Base-by-base conservation (phyloP, 352 stramenopile species). In the Globisporangium nodosum region DNA sequence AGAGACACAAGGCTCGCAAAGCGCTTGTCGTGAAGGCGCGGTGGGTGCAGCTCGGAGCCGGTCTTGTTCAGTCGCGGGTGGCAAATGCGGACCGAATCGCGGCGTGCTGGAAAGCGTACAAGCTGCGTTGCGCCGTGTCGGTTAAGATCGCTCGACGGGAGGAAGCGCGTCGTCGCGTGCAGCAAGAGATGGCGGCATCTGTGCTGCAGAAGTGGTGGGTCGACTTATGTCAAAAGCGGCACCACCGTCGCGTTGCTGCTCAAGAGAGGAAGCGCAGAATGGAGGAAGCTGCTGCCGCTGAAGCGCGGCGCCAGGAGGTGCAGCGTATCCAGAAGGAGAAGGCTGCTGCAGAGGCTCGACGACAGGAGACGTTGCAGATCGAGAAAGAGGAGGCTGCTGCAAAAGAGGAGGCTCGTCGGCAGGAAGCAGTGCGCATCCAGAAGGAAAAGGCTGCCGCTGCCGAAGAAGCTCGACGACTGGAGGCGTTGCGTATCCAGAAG, bases 131-230 rank as follows among this genome's bases (percentile, higher is more conserved):
- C 16, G 45, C 51, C 16, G 52, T 87, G 8, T 46, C 63, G 5
- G 40, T 8, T 18, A 35, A 40, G 73, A 61, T 56, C 52, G 42
- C 5, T 42, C 61, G 27, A 30, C 48, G 33, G 18, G 39, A 51
- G 37, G 12, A 42, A 12, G 37, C 37, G 37, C 37, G 37, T 42
- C 37, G 37, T 42, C 37, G 11, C 37, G 9, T 18, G 30, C n/a
- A 58, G 20, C 52, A 64, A 18, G 49, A n/a, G 27, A 48, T 45
- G 24, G 66, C 53, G 20, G 70, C 68, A 15, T 53, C 65, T 20
- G 42, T 47, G 18, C n/a, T 79, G 11, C 72, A 85, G 35, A 50
- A 74, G 12, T 84, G 74, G 69, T 87, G 76, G 76, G 18, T 73
- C 35, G 54, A 45, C 12, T 37, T 81, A 37, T 70, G 64, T 49